Percentiles rank a stretch among this genome's conserved stretches.
phyloP scores from a whole-genome alignment of 805 yeast species.

The Suhomyces sp. region DNA sequence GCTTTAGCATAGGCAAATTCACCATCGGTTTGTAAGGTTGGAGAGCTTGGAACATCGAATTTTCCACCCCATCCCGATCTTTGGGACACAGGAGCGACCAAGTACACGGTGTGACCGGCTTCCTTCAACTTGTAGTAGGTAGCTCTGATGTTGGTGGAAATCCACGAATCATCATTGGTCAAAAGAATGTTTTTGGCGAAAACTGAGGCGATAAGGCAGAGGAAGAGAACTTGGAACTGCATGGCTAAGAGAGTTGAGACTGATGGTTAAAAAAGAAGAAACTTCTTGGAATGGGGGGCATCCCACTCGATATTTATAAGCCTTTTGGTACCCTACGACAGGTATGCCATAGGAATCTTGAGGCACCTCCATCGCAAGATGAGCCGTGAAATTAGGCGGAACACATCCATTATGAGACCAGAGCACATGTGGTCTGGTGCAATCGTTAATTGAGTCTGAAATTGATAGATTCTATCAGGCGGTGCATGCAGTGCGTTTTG shows the following conservation, averaged over 20 bases:
- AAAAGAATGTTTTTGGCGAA: conserved; percentile 19
- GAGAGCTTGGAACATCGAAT: conserved; percentile 41
- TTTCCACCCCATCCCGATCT: conserved; percentile 59
- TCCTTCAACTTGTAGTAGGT: conserved; percentile 25
- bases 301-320: too few species aligned
- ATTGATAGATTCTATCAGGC: background rate
- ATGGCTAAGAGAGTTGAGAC: conserved; percentile 3
- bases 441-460: too few species aligned
- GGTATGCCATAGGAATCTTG: too few species aligned
- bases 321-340: too few species aligned
- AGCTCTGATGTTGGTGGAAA: conserved; percentile 23
- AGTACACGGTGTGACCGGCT: conserved; percentile 50
- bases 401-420: too few species aligned
- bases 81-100: conserved; percentile 53
- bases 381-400: too few species aligned
- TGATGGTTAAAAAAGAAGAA: background rate
- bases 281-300: too few species aligned
- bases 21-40: conserved; percentile 43
- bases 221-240: conserved; percentile 12
- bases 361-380: too few species aligned
- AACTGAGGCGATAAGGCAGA: conserved; percentile 12
- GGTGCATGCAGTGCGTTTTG: background rate
- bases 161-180: conserved; percentile 23
- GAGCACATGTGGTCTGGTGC: too few species aligned
- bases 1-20: conserved; percentile 46